phyloP scores from a whole-genome alignment of 176 grass and related monocot species.

The Phoenix roebelenii region DNA sequence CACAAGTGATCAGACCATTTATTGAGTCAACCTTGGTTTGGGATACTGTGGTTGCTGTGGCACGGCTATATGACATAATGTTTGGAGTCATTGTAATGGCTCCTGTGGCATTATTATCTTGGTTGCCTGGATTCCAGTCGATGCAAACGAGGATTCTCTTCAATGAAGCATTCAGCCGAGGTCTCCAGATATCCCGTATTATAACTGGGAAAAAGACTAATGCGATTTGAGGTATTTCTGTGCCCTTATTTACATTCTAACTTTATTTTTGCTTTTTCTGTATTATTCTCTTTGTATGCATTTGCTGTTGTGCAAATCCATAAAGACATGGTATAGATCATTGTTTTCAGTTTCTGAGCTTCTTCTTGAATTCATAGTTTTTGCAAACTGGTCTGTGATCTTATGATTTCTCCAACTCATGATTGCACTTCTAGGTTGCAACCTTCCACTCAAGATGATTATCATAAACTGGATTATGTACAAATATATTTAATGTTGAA shows the following conservation, averaged over 20 bases:
- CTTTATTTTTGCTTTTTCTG: too few relatives aligned
- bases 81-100: constrained; percentile 82
- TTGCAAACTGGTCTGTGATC: too few relatives aligned
- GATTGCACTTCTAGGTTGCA: too few relatives aligned
- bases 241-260: neutral
- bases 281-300: too few relatives aligned
- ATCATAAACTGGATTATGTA: too few relatives aligned
- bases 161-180: constrained; percentile 96
- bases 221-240: constrained; percentile 66
- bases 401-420: too few relatives aligned
- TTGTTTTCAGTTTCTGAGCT: too few relatives aligned
- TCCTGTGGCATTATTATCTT: constrained; percentile 79
- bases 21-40: constrained; percentile 76
- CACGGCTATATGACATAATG: constrained; percentile 80
- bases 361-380: too few relatives aligned
- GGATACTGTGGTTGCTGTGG: constrained; percentile 59
- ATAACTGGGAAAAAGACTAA: constrained; percentile 71
- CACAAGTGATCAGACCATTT: constrained; percentile 86
- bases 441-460: too few relatives aligned
- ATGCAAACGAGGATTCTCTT: constrained; percentile 98
- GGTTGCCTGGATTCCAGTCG: constrained; percentile 94
- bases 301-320: too few relatives aligned
- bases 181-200: constrained; percentile 92
- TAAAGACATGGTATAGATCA: too few relatives aligned
- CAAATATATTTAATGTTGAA: too few relatives aligned